These are phyloP conservation scores for Lindgomyces ingoldianus DNA, from an alignment of 495 filamentous ascomycete species.

Conservation along the genomic window DNA sequence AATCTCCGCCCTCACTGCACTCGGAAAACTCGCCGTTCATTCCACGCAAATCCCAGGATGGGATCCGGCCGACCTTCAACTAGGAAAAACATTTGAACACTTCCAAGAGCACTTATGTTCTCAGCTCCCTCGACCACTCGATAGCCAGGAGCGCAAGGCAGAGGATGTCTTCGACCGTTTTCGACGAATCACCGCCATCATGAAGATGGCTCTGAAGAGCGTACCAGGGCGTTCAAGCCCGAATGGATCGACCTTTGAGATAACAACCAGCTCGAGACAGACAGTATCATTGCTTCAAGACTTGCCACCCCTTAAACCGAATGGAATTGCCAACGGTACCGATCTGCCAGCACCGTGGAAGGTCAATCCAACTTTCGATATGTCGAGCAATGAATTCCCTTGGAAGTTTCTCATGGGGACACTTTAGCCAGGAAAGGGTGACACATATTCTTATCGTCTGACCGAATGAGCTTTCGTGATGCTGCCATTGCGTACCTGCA, in stretches of 20 bases:
- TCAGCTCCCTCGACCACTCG: constrained; percentile 15
- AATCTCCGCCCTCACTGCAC: constrained; percentile 6
- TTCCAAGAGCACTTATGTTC: constrained; percentile 22
- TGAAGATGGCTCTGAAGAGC: constrained; percentile 19
- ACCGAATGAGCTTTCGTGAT: neutral
- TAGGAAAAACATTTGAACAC: constrained; percentile 22
- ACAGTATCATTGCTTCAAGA: constrained; percentile 28
- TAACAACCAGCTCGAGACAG: constrained; percentile 22
- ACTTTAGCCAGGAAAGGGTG: neutral
- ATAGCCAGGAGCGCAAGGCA: constrained; percentile 7
- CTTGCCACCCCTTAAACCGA: constrained; percentile 15
- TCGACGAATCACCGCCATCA: constrained; percentile 26
- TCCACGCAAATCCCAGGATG: constrained; percentile 23
- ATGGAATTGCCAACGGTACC: constrained; percentile 15
- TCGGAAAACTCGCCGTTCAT: constrained; percentile 26
- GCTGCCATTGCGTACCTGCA: too few species aligned
- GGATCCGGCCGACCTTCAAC: constrained; percentile 26
- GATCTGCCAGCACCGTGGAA: constrained; percentile 25
- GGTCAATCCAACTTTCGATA: constrained; percentile 15
- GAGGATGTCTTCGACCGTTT: constrained; percentile 30
- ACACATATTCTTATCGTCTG: neutral
- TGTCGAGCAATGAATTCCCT: constrained; percentile 15
- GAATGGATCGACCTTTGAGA: constrained; percentile 27
- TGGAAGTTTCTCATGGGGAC: constrained; percentile 31
- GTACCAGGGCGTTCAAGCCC: constrained; percentile 11